Base-by-base conservation (phyloP, 163 green algal genomes). In the Scenedesmus sp. region DNA sequence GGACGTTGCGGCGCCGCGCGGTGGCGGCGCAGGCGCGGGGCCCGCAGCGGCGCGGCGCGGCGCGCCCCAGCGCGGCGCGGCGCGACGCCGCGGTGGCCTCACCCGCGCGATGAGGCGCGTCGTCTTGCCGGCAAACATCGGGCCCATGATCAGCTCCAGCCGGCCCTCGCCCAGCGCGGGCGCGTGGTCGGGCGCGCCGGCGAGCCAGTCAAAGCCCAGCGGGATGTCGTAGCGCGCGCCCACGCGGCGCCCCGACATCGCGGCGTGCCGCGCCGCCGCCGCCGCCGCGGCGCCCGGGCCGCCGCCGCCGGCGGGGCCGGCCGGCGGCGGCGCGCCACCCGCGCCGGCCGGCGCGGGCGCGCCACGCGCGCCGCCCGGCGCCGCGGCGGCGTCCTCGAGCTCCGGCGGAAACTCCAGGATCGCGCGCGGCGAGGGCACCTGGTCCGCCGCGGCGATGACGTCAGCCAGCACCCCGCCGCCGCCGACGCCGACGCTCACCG, bases 81-180 rank as follows among this genome's bases (percentile, higher is more conserved):
- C 39, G 39, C 29, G 20, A n/a, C 42, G 45, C 39, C 42, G n/a
- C 28, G 3, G 9, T 28, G 47, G 47, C 18, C 82, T 58, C 39
- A 95, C 88, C 45, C 83, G 80, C 7, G 75, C 51, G 14, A 96
- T 63, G 29, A 97, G 84, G 29, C 84, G 82, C 1, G 85, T 96
- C n/a, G 87, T 93, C 82, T 97, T 97, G 29, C 93, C 93, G 13
- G 91, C 88, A 88, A 97, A 97, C 93, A 97, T 96, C 13, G 92
- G 88, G 0, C 92, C 92, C 15, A 94, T 65, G 45, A 97, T 93
- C 18, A 97, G 36, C 39, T 96, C 86, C 17, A 95, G 82, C 13
- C 22, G 15, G 18, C 83, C 87, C 11, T 29, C 24, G 10, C 71
- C 71, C 48, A 64, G 34, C 9, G 7, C 50, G 22, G 69, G 29